Conservation (phyloP, 2,329 filamentous ascomycete genomes). For the Ophiostoma ips region DNA sequence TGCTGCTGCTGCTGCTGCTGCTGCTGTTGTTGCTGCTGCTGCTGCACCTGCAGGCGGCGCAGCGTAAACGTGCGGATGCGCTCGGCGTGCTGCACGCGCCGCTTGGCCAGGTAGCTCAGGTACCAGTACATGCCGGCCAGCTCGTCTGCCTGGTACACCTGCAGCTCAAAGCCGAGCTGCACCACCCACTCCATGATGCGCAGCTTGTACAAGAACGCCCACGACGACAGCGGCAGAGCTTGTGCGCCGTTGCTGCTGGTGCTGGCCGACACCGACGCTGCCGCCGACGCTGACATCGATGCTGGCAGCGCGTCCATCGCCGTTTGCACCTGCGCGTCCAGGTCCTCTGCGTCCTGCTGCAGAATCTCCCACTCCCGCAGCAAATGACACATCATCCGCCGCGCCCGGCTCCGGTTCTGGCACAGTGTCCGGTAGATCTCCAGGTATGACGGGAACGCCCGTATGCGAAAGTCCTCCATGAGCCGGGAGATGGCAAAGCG, state of each 20-base stretch:
- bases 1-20: too few species aligned
- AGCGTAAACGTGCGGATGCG: slow-evolving; percentile 56
- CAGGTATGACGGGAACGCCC: slow-evolving; percentile 56
- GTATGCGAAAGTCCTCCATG: slow-evolving; percentile 55
- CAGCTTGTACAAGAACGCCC: slow-evolving; percentile 86
- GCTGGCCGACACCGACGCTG: slow-evolving; percentile 25
- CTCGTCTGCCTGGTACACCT: slow-evolving; percentile 78
- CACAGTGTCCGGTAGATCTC: slow-evolving; percentile 75
- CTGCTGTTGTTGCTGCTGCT: slow-evolving; percentile 11
- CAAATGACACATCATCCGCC: slow-evolving; percentile 77
- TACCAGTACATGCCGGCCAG: slow-evolving; percentile 86
- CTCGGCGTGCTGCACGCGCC: slow-evolving; percentile 54
- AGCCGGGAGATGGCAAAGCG: slow-evolving; percentile 57
- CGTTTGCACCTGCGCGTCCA: slow-evolving; percentile 53
- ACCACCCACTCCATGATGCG: slow-evolving; percentile 74
- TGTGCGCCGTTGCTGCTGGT: slow-evolving; percentile 19
- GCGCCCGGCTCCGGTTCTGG: slow-evolving; percentile 78
- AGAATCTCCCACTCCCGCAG: slow-evolving; percentile 47
- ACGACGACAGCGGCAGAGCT: slow-evolving; percentile 66
- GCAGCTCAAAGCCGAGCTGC: slow-evolving; percentile 86
- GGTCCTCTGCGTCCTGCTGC: slow-evolving; percentile 66
- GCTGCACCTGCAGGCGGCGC: slow-evolving; percentile 23
- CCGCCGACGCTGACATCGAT: not conserved
- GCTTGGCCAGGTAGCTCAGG: slow-evolving; percentile 57
- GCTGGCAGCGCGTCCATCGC: slow-evolving; percentile 40